Conservation (phyloP, 805 yeast species). For the Saturnispora saitoi region DNA sequence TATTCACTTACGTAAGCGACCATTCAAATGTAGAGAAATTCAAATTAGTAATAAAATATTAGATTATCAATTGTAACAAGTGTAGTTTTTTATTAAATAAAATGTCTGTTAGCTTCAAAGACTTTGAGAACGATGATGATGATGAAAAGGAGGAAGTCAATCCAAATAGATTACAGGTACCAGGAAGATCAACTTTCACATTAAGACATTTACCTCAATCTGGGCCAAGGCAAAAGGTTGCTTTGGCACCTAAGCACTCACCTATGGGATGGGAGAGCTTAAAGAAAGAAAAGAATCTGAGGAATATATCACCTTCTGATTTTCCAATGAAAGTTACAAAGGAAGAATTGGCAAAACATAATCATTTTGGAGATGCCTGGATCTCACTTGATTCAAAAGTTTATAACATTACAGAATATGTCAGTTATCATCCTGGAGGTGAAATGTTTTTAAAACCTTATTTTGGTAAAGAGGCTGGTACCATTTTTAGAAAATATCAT, state of each 20-base stretch:
- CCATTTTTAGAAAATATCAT: constrained; percentile 61
- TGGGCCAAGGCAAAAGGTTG: constrained; percentile 42
- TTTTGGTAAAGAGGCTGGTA: constrained; percentile 81
- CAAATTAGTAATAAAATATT: background rate
- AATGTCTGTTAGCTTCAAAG: background rate
- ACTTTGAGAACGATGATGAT: background rate
- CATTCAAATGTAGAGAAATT: background rate
- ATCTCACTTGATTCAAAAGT: constrained; percentile 72
- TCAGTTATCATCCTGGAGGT: constrained; percentile 92
- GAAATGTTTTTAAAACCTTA: constrained; percentile 62
- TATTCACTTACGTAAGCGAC: background rate
- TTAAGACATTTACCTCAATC: constrained; percentile 17
- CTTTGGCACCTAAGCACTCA: constrained; percentile 69
- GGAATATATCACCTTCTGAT: constrained; percentile 38
- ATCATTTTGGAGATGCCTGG: constrained; percentile 69
- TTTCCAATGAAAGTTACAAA: constrained; percentile 51
- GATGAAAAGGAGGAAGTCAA: background rate
- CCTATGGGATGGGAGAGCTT: constrained; percentile 79
- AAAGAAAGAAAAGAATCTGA: constrained; percentile 40
- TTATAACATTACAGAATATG: constrained; percentile 77
- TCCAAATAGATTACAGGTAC: background rate
- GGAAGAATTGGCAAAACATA: constrained; percentile 47
- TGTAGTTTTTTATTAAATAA: background rate
- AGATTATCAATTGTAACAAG: background rate
- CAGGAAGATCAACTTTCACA: constrained; percentile 13